Conservation (phyloP, 768 basidiomycete genomes). For the Cantharellus anzutake region DNA sequence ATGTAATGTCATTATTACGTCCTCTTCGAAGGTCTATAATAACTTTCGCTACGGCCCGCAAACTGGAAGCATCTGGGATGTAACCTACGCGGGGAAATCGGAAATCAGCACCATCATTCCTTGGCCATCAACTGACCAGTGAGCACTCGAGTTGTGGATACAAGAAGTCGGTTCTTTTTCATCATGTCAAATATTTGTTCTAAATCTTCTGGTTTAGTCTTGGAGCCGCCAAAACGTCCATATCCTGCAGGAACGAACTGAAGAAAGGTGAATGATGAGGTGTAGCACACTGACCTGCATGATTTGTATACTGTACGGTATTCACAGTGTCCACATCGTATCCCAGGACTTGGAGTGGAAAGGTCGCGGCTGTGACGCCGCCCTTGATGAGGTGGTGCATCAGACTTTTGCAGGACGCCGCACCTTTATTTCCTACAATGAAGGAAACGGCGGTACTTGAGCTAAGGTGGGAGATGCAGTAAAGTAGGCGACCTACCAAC, state of each 20-base stretch:
- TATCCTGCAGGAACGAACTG: constrained; percentile 36
- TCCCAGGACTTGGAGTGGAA: constrained; percentile 39
- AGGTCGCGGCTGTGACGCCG: constrained; percentile 42
- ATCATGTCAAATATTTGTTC: constrained; percentile 50
- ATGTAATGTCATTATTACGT: constrained; percentile 43
- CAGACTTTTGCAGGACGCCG: neutral
- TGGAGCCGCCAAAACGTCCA: constrained; percentile 59
- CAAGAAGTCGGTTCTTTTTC: constrained; percentile 57
- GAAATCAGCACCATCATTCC: neutral
- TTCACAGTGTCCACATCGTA: constrained; percentile 95
- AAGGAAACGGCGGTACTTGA: neutral
- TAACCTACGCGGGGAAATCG: constrained; percentile 36
- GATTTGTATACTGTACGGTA: constrained; percentile 90
- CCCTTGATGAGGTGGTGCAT: neutral
- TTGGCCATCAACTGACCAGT: constrained; percentile 34
- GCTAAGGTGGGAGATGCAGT: neutral
- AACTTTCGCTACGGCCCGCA: constrained; percentile 44
- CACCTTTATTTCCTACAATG: neutral
- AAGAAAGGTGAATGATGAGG: neutral
- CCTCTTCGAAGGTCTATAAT: constrained; percentile 36
- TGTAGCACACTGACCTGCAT: constrained; percentile 39
- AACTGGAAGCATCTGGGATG: constrained; percentile 65
- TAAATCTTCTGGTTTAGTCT: constrained; percentile 62
- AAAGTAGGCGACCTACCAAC: constrained; percentile 33
- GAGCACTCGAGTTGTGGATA: constrained; percentile 42